A percentile compares a stretch with the other conserved stretches of the same genome.
Evolutionary conservation across 169 alveolate species (phyloP).

Genomic region (Plasmodium gonderi): DNA sequence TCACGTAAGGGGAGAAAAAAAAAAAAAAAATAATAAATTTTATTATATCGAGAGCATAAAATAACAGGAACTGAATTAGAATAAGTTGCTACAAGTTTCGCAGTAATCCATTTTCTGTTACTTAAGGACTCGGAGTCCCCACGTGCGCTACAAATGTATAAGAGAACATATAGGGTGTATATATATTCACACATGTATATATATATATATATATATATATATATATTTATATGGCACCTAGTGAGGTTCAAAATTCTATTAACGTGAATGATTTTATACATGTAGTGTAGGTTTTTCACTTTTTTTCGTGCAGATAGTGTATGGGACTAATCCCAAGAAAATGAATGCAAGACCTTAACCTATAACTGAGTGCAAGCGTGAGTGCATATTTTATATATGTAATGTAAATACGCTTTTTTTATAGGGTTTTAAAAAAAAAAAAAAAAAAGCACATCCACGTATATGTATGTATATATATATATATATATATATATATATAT

Average conservation of each 20-base stretch:
- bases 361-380: not conserved
- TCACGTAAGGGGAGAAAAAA: not conserved
- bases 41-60: too few relatives aligned
- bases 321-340: not conserved
- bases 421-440: not conserved
- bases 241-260: not conserved
- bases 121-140: too few relatives aligned
- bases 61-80: not conserved
- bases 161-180: not conserved
- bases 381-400: not conserved
- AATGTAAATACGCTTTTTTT: too few relatives aligned
- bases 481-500: too few relatives aligned
- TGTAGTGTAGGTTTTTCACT: not conserved
- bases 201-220: not conserved
- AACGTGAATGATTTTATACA: not conserved
- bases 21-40: not conserved
- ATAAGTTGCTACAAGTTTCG: not conserved
- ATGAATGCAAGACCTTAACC: not conserved
- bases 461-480: too few relatives aligned
- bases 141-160: not conserved
- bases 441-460: not conserved
- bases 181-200: not conserved
- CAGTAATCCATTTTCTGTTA: not conserved
- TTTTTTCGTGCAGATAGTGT: not conserved
- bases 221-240: not conserved